Base-by-base conservation (phyloP, 352 stramenopile species). In the Phytophthora capsici region DNA sequence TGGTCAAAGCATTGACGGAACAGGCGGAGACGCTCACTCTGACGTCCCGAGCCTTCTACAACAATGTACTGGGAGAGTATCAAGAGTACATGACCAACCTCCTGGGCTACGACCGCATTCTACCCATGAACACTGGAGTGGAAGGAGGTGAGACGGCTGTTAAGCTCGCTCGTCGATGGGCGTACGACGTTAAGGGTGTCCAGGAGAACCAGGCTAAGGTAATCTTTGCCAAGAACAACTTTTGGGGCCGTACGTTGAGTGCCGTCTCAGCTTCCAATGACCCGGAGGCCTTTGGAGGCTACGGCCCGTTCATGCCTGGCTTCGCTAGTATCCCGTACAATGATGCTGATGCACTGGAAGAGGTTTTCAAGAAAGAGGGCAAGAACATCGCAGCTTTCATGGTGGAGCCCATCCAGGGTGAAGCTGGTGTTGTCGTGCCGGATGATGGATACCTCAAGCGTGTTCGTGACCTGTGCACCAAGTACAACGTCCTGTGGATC, bases 51-150 rank as follows among this genome's bases (percentile, higher is more conserved):
- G 98, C 98, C 22, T 99, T 99, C 73, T 98, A 99, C 80, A 99
- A 99, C 71, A 88, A 99, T 56, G 87, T 94, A 46, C 82, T 99
- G 45, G 97, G 97, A 34, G 91, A 98, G 66, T 99, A 99, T 73
- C 90, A 92, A 41, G 90, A 99, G 77, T 99, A 96, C 68, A 96
- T 99, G 68, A 99, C 95, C 23, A 81, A 84, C 10, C 96, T 98
- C 63, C 98, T 99, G 74, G 96, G 95, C 38, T 99, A 97, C 75
- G 98, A 99, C 66, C 90, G 97, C 43, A 92, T 99, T 17, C 65
- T 99, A 40, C 98, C 98, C 14, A 99, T 99, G 97, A 99, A 99
- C 86, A 99, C 97, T 14, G 98, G 97, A 34, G 98, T 99, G 7
- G 98, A 99, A 77, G 98, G 95, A 16, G 97, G 97, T 28, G 98